These are phyloP conservation scores for Raphanus sativus DNA, from an alignment of 345 rosid species.

Conservation along the genomic window DNA sequence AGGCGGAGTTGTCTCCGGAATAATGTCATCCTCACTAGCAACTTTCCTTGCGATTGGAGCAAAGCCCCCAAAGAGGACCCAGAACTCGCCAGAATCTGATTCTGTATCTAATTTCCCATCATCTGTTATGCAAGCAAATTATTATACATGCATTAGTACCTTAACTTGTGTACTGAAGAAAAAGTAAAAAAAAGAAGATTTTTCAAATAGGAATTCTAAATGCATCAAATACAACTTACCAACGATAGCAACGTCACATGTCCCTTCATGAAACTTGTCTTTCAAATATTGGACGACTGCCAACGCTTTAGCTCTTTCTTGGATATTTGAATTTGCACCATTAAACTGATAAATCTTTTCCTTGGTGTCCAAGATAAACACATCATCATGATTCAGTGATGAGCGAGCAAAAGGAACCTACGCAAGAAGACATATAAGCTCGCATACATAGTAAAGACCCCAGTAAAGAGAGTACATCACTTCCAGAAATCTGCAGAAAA, in stretches of 20 bases:
- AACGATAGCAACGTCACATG: constrained; percentile 74
- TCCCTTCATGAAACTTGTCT: constrained; percentile 87
- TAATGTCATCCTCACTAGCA: constrained; percentile 70
- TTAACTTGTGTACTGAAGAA: neutral
- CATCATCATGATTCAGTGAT: constrained; percentile 95
- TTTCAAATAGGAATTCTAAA: constrained; percentile 8
- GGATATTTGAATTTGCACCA: constrained; percentile 95
- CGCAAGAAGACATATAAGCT: constrained; percentile 30
- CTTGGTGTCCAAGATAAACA: constrained; percentile 84
- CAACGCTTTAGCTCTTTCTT: constrained; percentile 96
- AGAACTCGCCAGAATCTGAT: constrained; percentile 91
- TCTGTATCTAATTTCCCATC: constrained; percentile 94
- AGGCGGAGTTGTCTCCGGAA: constrained; percentile 70
- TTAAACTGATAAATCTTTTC: constrained; percentile 95
- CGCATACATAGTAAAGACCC: constrained; percentile 18
- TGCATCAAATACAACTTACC: constrained; percentile 50
- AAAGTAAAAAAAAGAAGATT: constrained; percentile 11
- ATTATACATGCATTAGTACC: constrained; percentile 23
- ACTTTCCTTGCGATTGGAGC: constrained; percentile 84
- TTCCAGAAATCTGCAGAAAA: constrained; percentile 15
- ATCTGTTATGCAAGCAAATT: constrained; percentile 49
- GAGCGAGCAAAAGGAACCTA: constrained; percentile 97
- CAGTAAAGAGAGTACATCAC: constrained; percentile 6
- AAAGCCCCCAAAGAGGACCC: constrained; percentile 95
- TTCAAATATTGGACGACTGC: constrained; percentile 91